A percentile compares a stretch with the other conserved stretches of the same genome.
phyloP scores from a whole-genome alignment of 805 yeast species.

The Suhomyces pyralidae region DNA sequence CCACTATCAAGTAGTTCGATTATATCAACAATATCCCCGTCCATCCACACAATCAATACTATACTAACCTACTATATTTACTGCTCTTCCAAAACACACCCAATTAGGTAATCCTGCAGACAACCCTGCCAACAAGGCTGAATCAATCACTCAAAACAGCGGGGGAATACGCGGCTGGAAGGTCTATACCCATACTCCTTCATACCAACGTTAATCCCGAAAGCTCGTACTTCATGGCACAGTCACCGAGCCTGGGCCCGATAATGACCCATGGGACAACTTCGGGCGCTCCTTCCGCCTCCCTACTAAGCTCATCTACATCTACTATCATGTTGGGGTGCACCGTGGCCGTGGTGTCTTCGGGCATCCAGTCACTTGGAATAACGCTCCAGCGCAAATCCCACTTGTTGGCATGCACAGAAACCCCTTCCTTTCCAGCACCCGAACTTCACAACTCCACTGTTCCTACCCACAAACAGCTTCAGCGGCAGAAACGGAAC shows the following conservation, averaged over 20 bases:
- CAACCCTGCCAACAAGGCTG: background rate
- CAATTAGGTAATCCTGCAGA: background rate
- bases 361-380: constrained; percentile 79
- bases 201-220: background rate
- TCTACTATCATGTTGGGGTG: constrained; percentile 54
- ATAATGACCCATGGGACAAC: background rate
- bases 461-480: constrained; percentile 24
- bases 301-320: background rate
- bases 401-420: constrained; percentile 41
- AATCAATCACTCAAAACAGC: background rate
- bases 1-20: constrained; percentile 16
- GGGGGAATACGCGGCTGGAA: background rate
- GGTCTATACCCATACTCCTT: background rate
- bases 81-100: too few relatives aligned
- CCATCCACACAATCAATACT: too few relatives aligned
- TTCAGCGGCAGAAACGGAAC: constrained; percentile 42
- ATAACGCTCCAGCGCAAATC: constrained; percentile 79
- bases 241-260: background rate
- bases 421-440: constrained; percentile 13
- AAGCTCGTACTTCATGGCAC: background rate
- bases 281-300: background rate
- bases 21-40: constrained; percentile 4
- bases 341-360: constrained; percentile 66
- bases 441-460: constrained; percentile 7
- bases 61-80: too few relatives aligned